Conservation (phyloP, 352 stramenopile species). For the Phytophthora ohioensis region DNA sequence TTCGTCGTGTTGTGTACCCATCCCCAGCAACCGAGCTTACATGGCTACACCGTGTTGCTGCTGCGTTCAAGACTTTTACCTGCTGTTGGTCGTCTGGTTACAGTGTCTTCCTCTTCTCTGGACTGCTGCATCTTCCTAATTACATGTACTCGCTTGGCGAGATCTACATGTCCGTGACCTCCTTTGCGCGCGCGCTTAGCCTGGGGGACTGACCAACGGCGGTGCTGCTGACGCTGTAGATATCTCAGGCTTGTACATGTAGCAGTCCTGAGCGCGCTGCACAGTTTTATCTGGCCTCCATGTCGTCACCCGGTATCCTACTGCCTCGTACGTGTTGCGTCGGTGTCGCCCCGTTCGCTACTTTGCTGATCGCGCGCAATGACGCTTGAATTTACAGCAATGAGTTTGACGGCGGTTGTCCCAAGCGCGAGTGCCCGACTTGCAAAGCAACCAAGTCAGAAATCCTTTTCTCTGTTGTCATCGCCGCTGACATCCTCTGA, state of each 20-base stretch:
- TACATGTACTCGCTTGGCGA: constrained; percentile 38
- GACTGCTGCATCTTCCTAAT: constrained; percentile 54
- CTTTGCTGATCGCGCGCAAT: constrained; percentile 28
- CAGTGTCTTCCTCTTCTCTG: constrained; percentile 58
- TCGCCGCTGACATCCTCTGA: neutral
- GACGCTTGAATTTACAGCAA: constrained; percentile 63
- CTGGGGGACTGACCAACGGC: neutral
- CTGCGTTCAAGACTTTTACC: constrained; percentile 56
- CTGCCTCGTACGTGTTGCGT: constrained; percentile 43
- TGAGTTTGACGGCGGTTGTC: constrained; percentile 58
- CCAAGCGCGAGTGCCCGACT: constrained; percentile 46
- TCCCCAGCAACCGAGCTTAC: neutral
- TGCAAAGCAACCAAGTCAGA: constrained; percentile 61
- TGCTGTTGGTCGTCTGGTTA: constrained; percentile 70
- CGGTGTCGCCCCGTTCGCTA: neutral
- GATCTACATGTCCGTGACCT: constrained; percentile 45
- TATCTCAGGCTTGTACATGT: constrained; percentile 45
- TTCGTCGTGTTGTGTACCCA: constrained; percentile 19
- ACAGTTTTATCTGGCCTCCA: constrained; percentile 64
- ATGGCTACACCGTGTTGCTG: constrained; percentile 14
- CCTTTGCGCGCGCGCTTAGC: neutral
- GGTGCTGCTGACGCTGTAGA: constrained; percentile 7
- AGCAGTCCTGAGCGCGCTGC: constrained; percentile 51
- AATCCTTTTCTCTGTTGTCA: neutral
- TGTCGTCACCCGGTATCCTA: constrained; percentile 52